A percentile compares a stretch with the other conserved stretches of the same genome.
Conservation (phyloP, 768 basidiomycete genomes). For the Serendipita sp. region DNA sequence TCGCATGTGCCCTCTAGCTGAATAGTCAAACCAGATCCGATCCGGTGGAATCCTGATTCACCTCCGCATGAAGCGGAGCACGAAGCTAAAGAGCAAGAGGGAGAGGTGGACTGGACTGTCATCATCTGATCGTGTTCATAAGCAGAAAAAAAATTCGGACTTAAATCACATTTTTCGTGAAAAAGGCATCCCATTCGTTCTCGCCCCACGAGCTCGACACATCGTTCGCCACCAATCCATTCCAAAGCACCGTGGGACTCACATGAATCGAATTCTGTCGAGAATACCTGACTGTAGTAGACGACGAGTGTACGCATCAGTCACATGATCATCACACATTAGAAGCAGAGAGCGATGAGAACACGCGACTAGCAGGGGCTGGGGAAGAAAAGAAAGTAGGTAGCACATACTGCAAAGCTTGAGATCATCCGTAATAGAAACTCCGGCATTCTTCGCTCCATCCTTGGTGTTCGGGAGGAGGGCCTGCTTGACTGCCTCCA, state of each 20-base stretch:
- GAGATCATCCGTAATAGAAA: slow-evolving; percentile 67
- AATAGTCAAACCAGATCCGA: no score
- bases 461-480: slow-evolving; percentile 34
- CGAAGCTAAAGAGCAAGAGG: no score
- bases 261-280: slow-evolving; percentile 89
- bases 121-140: no score
- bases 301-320: not conserved
- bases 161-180: no score
- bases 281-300: slow-evolving; percentile 67
- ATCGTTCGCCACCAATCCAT: slow-evolving; percentile 55
- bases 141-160: no score
- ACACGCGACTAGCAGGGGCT: not conserved
- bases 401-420: slow-evolving; percentile 82
- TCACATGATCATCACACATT: not conserved
- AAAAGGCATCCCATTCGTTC: slow-evolving; percentile 65
- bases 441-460: slow-evolving; percentile 56
- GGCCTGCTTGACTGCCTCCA: slow-evolving; percentile 42
- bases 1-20: no score
- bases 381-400: not conserved
- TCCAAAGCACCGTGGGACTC: slow-evolving; percentile 68
- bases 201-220: slow-evolving; percentile 72
- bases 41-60: no score
- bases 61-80: no score
- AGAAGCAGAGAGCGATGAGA: not conserved
- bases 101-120: no score